Evolutionary conservation across 2,329 filamentous ascomycete species (phyloP), one percentile per base, ranked within the genome.

Genomic region (Ceratocystis alfenasii): DNA sequence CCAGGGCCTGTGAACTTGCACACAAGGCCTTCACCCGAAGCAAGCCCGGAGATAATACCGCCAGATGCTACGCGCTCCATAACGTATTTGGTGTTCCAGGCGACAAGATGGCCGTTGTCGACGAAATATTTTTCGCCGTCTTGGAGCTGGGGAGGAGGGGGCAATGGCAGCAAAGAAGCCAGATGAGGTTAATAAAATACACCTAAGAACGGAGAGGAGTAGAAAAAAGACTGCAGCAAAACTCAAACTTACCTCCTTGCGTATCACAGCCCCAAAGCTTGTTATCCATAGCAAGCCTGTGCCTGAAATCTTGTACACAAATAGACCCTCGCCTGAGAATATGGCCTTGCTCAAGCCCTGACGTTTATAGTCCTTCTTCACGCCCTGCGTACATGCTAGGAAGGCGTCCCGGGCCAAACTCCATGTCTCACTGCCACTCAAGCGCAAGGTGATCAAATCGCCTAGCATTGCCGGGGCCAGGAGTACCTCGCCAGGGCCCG

Each of bases 81-180:
- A 3, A 89, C 82, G 72, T 97, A 99, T 72, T 95, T 90, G 73
- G 89, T 92, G 74, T 96, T 96, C 94, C 94, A 99, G 0, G 94
- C 93, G 0, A 97, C 91, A 0, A 97, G 80, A 71, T 97, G 91
- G 2, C 90, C 90, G 71, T 96, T 96, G 72, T 96, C 90, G 66
- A 96, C 86, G 70, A 94, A 90, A 75, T 96, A 97, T 70, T 87
- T 88, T 74, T 97, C 93, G 8, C 87, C 87, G 12, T 86, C 82
- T 57, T 74, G 76, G 33, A 87, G 78, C 80, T 81, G 62, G 53
- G 30, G 28, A 28, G 4, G 8, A 15, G 17, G 12, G n/a, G n/a
- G 12, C 22, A 10, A 46, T 25, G 63, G 62, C 48, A 65, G 50
- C 28, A 55, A 20, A n/a, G 60, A 41, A 17, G 15, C 48, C 60